phyloP scores from a whole-genome alignment of 164 flowering plant genomes.

The Umbellularia californica region DNA sequence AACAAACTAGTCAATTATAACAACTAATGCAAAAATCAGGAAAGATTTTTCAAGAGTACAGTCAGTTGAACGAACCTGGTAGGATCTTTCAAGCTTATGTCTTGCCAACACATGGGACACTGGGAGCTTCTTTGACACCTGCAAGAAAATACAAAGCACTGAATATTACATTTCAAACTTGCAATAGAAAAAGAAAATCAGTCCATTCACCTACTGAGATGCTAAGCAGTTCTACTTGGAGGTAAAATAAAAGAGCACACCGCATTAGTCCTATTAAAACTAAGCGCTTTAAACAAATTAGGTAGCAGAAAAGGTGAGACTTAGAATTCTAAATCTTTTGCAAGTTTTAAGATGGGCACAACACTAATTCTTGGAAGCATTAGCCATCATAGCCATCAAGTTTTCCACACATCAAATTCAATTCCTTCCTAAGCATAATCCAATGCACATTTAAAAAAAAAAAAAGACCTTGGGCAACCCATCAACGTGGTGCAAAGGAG shows the following conservation, averaged over 20 bases:
- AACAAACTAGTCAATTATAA: slow-evolving; percentile 5
- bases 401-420: too few species aligned
- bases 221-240: too few species aligned
- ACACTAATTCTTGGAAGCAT: too few species aligned
- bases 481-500: too few species aligned
- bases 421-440: too few species aligned
- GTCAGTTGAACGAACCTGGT: slow-evolving; percentile 42
- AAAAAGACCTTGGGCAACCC: too few species aligned
- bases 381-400: too few species aligned
- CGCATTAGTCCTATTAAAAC: background rate
- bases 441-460: too few species aligned
- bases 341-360: background rate
- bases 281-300: background rate
- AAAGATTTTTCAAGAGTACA: background rate
- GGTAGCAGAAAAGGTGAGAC: background rate
- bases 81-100: slow-evolving; percentile 74
- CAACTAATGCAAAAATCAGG: background rate
- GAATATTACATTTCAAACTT: background rate
- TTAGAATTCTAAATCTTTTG: background rate
- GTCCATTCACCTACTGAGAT: background rate
- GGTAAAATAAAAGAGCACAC: background rate
- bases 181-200: background rate
- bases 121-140: slow-evolving; percentile 94
- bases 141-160: background rate
- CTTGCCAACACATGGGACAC: slow-evolving; percentile 91